phyloP scores from a whole-genome alignment of 139 green algal species.

The Dunaliella sp. region DNA sequence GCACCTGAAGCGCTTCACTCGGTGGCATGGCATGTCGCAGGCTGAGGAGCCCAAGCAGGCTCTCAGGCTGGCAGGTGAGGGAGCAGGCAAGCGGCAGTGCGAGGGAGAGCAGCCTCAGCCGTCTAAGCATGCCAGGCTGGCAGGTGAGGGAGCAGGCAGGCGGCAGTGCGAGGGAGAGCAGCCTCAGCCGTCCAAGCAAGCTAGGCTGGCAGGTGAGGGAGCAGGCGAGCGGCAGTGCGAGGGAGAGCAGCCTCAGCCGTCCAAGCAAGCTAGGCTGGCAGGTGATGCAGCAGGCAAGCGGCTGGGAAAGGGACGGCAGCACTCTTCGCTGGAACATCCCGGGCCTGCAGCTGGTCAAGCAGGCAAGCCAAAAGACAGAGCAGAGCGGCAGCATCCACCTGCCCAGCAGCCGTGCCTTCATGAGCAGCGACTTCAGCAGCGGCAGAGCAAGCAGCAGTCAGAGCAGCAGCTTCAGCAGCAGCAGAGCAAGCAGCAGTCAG shows the following conservation, averaged over 20 bases:
- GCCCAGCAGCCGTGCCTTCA: background rate
- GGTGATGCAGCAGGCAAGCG: background rate
- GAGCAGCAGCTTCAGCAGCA: background rate
- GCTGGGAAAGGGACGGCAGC: background rate
- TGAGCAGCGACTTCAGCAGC: background rate
- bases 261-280: background rate
- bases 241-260: background rate
- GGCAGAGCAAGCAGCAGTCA: background rate
- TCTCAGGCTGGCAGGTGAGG: background rate
- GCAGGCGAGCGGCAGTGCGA: too few species aligned
- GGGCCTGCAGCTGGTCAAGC: background rate
- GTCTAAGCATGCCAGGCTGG: background rate
- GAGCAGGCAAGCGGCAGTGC: background rate
- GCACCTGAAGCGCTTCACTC: background rate
- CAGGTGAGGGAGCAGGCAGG: background rate
- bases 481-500: background rate
- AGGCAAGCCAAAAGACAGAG: background rate
- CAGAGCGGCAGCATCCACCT: slow-evolving; percentile 5
- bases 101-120: too few species aligned
- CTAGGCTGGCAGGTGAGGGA: background rate
- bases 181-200: background rate
- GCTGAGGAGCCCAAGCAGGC: background rate
- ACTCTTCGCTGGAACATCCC: background rate
- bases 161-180: too few species aligned
- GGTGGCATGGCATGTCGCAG: background rate